Evolutionary conservation across 345 rosid genomes (phyloP), one percentile per base, ranked within the genome.

Genomic region (Microcos paniculata): DNA sequence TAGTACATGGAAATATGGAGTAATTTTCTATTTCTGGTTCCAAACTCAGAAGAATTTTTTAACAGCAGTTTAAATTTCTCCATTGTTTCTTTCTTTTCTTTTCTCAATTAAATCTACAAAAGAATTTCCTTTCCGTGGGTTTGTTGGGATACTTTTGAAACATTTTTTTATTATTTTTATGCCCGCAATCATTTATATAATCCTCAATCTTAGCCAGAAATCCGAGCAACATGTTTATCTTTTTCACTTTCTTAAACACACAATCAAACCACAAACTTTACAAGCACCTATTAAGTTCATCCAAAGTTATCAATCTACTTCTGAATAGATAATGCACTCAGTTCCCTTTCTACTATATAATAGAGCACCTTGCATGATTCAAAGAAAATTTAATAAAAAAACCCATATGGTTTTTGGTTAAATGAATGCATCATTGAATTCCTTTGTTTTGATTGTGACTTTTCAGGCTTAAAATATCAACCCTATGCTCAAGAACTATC

Each of bases 191-290:
- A 63, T 63, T 21, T 19, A 38, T 38, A 26, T 40, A 3, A 23
- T 23, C 70, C 70, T 65, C n/a, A 65, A 43, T 65, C 70, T 43
- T 65, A 43, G 70, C 70, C 70, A 42, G 52, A 42, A 65, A 65
- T 42, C 33, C 19, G 53, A 65, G 53, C 33, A 24, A 43, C 53
- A 65, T 43, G 33, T 65, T 65, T 23, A 23, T 43, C 51, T 43
- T 23, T 42, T 65, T 43, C 33, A 65, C 19, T 65, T 40, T 14
- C 70, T 43, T 43, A 43, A 1, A 65, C n/a, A 65, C 70, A 13
- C 21, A 65, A 65, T 65, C 31, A 42, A 65, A 65, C 31, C 21
- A 40, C 23, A 65, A 58, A 35, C n/a, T n/a, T n/a, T n/a, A n/a
- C n/a, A 57, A 23, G 19, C 19, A 12, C 35, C 35, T 8, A 58